Evolutionary conservation across 345 rosid species (phyloP).

Genomic region (Citrus sp.): DNA sequence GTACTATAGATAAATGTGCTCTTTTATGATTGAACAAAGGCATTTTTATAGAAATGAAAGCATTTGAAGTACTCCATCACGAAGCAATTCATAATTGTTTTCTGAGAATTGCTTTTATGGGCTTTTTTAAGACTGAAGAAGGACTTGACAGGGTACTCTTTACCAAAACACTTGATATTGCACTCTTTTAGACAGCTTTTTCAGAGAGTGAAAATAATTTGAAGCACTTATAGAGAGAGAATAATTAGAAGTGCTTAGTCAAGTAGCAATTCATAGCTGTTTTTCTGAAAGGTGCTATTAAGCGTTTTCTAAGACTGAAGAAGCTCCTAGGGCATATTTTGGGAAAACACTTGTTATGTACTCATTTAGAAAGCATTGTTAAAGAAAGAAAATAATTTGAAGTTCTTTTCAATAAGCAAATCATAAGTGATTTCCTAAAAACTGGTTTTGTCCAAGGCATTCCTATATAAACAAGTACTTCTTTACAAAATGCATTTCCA

Average conservation of each 20-base stretch:
- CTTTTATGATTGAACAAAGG: not conserved
- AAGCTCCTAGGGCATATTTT: not conserved
- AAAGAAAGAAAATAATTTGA: not conserved
- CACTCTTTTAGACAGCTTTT: not conserved
- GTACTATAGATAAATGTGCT: not conserved
- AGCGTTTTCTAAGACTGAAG: not conserved
- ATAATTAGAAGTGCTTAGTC: not conserved
- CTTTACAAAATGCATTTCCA: not conserved
- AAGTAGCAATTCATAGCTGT: not conserved
- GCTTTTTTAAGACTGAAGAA: no score
- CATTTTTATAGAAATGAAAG: not conserved
- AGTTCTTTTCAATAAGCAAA: not conserved
- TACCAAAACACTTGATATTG: not conserved
- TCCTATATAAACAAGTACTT: not conserved
- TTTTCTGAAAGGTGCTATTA: not conserved
- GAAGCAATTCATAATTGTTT: not conserved
- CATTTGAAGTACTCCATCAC: not conserved
- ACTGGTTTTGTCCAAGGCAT: not conserved
- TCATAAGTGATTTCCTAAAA: not conserved
- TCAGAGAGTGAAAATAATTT: not conserved
- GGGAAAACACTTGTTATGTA: not conserved
- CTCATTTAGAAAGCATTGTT: not conserved
- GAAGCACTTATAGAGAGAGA: not conserved
- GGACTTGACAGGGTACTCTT: not conserved
- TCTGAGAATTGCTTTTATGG: not conserved